phyloP scores from a whole-genome alignment of 2,329 filamentous ascomycete genomes.

The Fusarium sp. region DNA sequence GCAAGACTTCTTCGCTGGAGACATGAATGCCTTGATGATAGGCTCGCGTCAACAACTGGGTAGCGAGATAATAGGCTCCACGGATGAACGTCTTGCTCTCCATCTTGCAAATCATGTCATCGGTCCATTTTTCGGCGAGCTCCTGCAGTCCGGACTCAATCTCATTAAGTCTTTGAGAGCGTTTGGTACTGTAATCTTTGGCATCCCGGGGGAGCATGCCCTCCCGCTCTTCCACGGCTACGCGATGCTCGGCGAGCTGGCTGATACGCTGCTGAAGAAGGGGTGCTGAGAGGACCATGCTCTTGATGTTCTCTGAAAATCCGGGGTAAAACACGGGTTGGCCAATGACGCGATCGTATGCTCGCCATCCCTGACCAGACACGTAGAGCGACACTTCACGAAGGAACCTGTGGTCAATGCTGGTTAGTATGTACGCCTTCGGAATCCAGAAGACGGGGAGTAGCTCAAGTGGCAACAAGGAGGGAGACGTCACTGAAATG shows the following conservation, averaged over 20 bases:
- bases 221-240: constrained; percentile 81
- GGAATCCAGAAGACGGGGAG: background rate
- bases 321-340: constrained; percentile 94
- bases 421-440: constrained; percentile 16
- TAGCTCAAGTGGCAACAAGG: background rate
- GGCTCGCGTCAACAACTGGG: constrained; percentile 88
- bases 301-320: constrained; percentile 91
- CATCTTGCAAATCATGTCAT: constrained; percentile 99
- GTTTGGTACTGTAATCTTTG: constrained; percentile 63
- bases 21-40: constrained; percentile 99
- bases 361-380: constrained; percentile 93
- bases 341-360: constrained; percentile 90
- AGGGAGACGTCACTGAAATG: constrained; percentile 62
- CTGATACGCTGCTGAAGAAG: constrained; percentile 80
- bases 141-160: constrained; percentile 81
- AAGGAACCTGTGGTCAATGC: constrained; percentile 73
- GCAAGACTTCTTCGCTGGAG: constrained; percentile 90
- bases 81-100: constrained; percentile 94
- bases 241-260: constrained; percentile 79
- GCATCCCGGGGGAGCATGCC: constrained; percentile 72
- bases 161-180: constrained; percentile 67
- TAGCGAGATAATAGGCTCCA: constrained; percentile 88
- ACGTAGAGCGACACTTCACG: constrained; percentile 94
- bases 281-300: constrained; percentile 78
- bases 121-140: constrained; percentile 86